Base-by-base conservation (phyloP, 1,284 basidiomycete genomes). In the Trichosporon inkin region DNA sequence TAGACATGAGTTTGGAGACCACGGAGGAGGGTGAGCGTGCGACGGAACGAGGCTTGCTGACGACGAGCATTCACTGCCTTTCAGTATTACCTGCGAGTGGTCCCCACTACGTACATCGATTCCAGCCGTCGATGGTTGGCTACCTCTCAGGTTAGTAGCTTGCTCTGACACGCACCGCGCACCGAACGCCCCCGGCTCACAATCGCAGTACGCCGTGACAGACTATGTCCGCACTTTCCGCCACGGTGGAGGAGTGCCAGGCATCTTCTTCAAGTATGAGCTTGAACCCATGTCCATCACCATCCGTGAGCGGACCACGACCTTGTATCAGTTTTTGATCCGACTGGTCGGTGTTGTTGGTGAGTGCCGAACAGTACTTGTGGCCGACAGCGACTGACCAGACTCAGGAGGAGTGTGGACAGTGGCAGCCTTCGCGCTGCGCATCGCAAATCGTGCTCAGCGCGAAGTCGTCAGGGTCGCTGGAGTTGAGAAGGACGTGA, bases 181-280 rank as follows among this genome's bases (percentile, higher is more conserved):
- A 32, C n/a, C n/a, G n/a, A 32, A 32, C 28, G n/a, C n/a, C n/a
- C n/a, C 8, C 4, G 14, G 41, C 57, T 64, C 20, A 62, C 60
- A 11, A 11, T 13, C 11, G 1, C 89, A 97, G 77, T 98, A 99
- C 80, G 92, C 90, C 53, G 95, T 98, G 1, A 97, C 92, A 0
- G 92, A 97, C 77, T 95, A 97, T 76, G 86, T 85, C 2, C 85
- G 90, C 13, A 82, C 84, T 14, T 81, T 96, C 11, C 82, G 87
- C 49, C 89, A 92, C 71, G 85, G 89, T 62, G 78, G 81, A 24
- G 90, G 89, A 4, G 88, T 91, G 0, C 95, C 95, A 17, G 92
- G 92, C 16, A 93, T 95, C 71, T 95, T 93, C 82, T 93, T 95
- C 86, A 94, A 95, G 76, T 97, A 92, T 74, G 95, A 99, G 64